Conservation (phyloP, 495 filamentous ascomycete genomes). For the Articulospora tetracladia region DNA sequence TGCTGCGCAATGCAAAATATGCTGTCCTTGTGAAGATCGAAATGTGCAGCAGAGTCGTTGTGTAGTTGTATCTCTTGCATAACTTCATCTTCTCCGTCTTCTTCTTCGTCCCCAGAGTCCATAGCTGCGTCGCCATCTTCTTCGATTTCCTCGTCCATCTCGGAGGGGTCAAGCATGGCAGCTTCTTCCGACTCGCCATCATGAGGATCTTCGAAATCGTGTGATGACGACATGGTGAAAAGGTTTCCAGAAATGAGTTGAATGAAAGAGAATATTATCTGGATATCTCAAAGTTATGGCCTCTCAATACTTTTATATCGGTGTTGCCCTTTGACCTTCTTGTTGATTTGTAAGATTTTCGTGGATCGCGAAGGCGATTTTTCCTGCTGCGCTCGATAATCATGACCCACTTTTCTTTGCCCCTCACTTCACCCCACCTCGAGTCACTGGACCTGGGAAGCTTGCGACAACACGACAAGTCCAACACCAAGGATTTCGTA, state of each 20-base stretch:
- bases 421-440: not conserved
- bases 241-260: not conserved
- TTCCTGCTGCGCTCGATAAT: not conserved
- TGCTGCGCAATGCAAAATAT: slow-evolving; percentile 94
- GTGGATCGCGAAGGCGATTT: not conserved
- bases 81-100: slow-evolving; percentile 48
- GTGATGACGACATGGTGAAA: slow-evolving; percentile 38
- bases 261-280: not conserved
- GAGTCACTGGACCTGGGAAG: not conserved
- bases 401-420: not conserved
- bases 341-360: not conserved
- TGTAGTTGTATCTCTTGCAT: slow-evolving; percentile 72
- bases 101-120: slow-evolving; percentile 51
- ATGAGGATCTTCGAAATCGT: slow-evolving; percentile 7
- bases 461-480: no score
- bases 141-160: slow-evolving; percentile 66
- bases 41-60: slow-evolving; percentile 90
- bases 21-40: slow-evolving; percentile 81
- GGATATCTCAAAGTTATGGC: not conserved
- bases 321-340: not conserved
- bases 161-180: slow-evolving; percentile 61
- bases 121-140: slow-evolving; percentile 70
- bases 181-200: slow-evolving; percentile 47
- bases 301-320: not conserved
- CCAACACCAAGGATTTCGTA: no score